A percentile compares a stretch with the other conserved stretches of the same genome.
phyloP scores from a whole-genome alignment of 176 grass and related monocot species.

The Olyra latifolia region DNA sequence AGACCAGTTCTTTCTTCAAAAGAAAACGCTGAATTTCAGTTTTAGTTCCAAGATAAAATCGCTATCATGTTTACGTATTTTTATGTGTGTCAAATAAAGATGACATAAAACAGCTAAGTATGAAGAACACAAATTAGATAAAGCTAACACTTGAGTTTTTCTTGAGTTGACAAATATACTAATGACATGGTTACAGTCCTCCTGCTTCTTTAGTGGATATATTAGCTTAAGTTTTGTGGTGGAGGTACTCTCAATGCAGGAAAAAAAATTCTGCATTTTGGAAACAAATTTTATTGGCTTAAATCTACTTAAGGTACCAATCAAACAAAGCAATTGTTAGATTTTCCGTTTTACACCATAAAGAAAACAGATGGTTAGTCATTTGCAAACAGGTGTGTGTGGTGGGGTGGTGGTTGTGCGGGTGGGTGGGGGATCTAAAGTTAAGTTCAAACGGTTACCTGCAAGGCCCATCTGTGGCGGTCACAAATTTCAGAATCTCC shows the following conservation, averaged over 20 bases:
- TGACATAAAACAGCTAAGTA: slow-evolving; percentile 15
- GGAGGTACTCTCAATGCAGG: not conserved
- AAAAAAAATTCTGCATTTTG: not conserved
- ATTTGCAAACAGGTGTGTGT: not conserved
- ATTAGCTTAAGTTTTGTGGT: not conserved
- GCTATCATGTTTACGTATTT: too few species aligned
- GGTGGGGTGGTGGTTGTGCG: too few species aligned
- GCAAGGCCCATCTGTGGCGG: slow-evolving; percentile 55
- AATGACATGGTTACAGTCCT: not conserved
- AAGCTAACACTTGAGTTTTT: too few species aligned
- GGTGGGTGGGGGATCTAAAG: not conserved
- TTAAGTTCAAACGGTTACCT: slow-evolving; percentile 33
- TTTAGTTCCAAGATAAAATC: too few species aligned
- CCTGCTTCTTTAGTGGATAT: not conserved
- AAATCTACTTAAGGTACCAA: not conserved
- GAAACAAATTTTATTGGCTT: not conserved
- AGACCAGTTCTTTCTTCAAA: too few species aligned
- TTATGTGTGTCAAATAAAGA: not conserved
- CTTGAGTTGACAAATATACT: not conserved
- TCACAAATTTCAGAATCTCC: slow-evolving; percentile 36
- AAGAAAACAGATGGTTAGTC: not conserved
- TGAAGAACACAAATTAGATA: not conserved
- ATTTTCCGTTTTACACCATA: not conserved
- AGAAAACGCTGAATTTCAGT: too few species aligned
- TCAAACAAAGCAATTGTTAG: slow-evolving; percentile 1